Evolutionary conservation across 75 land plant genomes (phyloP).

Genomic region (Sequoia sempervirens): DNA sequence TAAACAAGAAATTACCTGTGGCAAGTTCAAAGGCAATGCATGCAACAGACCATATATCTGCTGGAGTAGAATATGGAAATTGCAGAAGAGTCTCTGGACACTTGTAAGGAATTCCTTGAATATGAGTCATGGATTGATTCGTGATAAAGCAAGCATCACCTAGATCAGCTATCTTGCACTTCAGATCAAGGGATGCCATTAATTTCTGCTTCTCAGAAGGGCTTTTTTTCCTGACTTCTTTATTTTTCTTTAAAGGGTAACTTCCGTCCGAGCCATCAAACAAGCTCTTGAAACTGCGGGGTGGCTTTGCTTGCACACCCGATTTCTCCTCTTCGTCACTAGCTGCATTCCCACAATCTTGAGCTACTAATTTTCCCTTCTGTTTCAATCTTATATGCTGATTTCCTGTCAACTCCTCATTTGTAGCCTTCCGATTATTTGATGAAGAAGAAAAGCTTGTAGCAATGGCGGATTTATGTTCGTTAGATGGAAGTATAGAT

Average conservation of each 20-base stretch:
- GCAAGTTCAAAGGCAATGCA: too few species aligned
- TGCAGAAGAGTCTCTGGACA: slow-evolving; percentile 83
- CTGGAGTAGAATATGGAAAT: slow-evolving; percentile 73
- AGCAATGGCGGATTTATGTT: slow-evolving; percentile 15
- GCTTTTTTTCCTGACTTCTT: neutral
- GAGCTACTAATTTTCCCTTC: slow-evolving; percentile 6
- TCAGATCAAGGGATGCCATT: neutral
- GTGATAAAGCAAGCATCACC: slow-evolving; percentile 89
- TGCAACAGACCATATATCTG: slow-evolving; percentile 86
- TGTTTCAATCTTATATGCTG: neutral
- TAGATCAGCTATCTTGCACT: slow-evolving; percentile 83
- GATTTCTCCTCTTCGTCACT: slow-evolving; percentile 6
- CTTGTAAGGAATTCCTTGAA: slow-evolving; percentile 80
- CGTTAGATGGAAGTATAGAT: slow-evolving; percentile 26
- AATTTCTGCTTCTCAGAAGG: too few species aligned
- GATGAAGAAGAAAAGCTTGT: slow-evolving; percentile 9
- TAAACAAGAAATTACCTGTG: slow-evolving; percentile 44
- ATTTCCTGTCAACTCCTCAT: too few species aligned
- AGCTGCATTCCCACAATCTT: neutral
- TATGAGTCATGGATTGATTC: slow-evolving; percentile 79
- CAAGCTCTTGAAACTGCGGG: too few species aligned
- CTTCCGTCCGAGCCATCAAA: too few species aligned
- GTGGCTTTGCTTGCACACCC: neutral
- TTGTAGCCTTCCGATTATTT: too few species aligned
- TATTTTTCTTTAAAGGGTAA: neutral